phyloP scores from a whole-genome alignment of 1,139 yeast species.

The Casaregolazyma lundiana region DNA sequence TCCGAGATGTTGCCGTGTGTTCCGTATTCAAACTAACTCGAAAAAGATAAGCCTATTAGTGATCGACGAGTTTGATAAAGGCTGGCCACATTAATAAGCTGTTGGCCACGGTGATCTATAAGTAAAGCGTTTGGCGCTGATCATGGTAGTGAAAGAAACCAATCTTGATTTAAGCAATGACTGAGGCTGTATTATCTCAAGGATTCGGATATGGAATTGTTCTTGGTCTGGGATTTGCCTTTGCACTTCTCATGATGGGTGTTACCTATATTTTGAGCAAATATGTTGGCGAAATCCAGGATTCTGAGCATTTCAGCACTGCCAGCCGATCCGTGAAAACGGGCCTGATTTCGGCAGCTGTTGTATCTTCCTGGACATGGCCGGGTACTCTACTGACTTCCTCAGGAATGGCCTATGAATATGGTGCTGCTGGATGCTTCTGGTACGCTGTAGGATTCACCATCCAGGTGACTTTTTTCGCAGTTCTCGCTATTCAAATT shows the following conservation, averaged over 20 bases:
- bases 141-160: not conserved
- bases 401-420: slow-evolving; percentile 64
- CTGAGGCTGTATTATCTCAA: slow-evolving; percentile 41
- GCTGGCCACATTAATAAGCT: not conserved
- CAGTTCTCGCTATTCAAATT: slow-evolving; percentile 65
- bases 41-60: not conserved
- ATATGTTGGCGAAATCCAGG: slow-evolving; percentile 74
- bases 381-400: slow-evolving; percentile 78
- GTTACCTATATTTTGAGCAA: slow-evolving; percentile 67
- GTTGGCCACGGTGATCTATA: not conserved
- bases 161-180: slow-evolving; percentile 5
- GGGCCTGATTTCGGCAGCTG: slow-evolving; percentile 77
- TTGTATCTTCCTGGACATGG: slow-evolving; percentile 91
- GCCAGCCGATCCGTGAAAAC: slow-evolving; percentile 81
- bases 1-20: not conserved
- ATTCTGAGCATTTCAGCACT: slow-evolving; percentile 85
- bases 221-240: slow-evolving; percentile 77
- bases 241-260: slow-evolving; percentile 69
- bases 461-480: slow-evolving; percentile 62
- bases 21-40: not conserved
- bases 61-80: not conserved
- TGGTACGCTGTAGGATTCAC: slow-evolving; percentile 72
- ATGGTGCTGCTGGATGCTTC: slow-evolving; percentile 70
- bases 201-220: slow-evolving; percentile 85
- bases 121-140: not conserved